phyloP scores from a whole-genome alignment of 345 rosid genomes.

The Populus davidiana region DNA sequence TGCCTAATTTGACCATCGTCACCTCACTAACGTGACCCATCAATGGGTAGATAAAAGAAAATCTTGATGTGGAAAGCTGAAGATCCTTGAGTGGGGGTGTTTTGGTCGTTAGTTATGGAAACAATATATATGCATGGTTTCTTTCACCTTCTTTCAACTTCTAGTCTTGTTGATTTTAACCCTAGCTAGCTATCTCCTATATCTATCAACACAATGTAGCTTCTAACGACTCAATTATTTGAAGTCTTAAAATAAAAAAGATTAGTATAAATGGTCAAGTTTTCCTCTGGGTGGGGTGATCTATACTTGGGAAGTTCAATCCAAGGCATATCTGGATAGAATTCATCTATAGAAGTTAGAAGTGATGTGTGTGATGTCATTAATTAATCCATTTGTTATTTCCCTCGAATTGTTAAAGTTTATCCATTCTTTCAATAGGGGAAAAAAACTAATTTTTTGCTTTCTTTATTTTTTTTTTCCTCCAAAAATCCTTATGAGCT shows the following conservation, averaged over 20 bases:
- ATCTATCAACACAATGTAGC: neutral
- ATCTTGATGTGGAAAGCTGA: constrained; percentile 9
- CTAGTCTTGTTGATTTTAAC: neutral
- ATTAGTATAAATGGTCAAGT: neutral
- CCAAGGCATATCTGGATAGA: neutral
- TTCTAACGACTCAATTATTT: constrained; percentile 21
- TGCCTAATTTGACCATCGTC: no score
- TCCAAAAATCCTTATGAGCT: no score
- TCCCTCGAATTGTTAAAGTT: no score
- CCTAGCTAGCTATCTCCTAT: neutral
- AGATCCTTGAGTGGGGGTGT: constrained; percentile 14
- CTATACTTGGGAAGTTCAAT: neutral
- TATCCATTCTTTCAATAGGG: no score
- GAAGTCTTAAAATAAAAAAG: neutral
- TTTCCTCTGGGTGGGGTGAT: neutral
- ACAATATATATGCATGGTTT: neutral
- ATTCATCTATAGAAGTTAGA: neutral
- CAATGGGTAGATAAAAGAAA: neutral
- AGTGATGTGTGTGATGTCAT: no score
- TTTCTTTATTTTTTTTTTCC: no score
- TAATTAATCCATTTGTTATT: no score
- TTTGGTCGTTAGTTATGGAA: constrained; percentile 13
- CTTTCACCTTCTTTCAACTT: constrained; percentile 7
- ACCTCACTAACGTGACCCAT: neutral
- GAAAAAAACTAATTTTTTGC: no score